phyloP scores from a whole-genome alignment of 2,329 filamentous ascomycete genomes.

The Sodiomyces alkalinus region DNA sequence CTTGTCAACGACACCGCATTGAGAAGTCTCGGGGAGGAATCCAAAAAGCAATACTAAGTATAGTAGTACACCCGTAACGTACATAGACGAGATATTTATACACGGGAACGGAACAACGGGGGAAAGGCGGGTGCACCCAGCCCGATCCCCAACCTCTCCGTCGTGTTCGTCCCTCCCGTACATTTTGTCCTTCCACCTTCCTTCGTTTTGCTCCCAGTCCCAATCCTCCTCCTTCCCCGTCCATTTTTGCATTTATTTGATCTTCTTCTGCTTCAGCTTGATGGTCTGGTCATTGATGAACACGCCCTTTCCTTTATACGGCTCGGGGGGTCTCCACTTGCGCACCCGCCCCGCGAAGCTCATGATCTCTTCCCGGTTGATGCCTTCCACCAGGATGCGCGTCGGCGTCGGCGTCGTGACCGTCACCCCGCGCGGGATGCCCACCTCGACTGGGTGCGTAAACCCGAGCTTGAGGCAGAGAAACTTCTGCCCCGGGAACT shows the following conservation, averaged over 20 bases:
- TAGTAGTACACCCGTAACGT: conserved; percentile 2
- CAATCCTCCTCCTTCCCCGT: background rate
- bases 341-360: conserved; percentile 82
- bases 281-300: conserved; percentile 97
- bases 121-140: no score
- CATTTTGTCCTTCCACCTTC: no score
- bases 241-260: conserved; percentile 46
- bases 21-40: background rate
- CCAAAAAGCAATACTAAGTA: conserved; percentile 4
- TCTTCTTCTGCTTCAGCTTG: conserved; percentile 96
- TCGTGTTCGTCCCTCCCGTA: conserved; percentile 4
- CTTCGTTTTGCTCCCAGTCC: background rate
- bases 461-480: conserved; percentile 91
- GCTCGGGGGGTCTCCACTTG: conserved; percentile 81
- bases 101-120: no score
- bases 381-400: conserved; percentile 75
- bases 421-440: conserved; percentile 66
- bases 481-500: conserved; percentile 73
- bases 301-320: conserved; percentile 98
- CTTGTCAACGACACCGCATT: background rate
- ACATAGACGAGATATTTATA: conserved; percentile 3
- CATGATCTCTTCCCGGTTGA: conserved; percentile 75
- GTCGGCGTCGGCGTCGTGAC: conserved; percentile 85
- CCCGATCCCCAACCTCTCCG: no score
- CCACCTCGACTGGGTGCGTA: conserved; percentile 87